These are phyloP conservation scores for Sequoiadendron giganteum DNA, from an alignment of 75 land plant species.

Conservation along the genomic window DNA sequence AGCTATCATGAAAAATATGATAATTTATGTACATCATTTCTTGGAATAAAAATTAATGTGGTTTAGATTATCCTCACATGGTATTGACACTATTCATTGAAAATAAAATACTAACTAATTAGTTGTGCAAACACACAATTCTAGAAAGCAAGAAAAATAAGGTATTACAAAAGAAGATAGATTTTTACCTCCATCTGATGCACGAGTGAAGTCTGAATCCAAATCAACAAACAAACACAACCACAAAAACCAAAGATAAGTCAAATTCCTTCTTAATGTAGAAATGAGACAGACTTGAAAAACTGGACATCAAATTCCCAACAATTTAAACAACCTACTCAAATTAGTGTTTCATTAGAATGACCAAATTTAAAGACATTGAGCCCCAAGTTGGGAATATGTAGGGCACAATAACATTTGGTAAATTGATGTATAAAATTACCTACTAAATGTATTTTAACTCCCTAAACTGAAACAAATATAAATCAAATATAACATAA, in stretches of 20 bases:
- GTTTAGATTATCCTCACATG: not conserved
- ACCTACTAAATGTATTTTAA: no score
- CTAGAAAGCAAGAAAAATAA: not conserved
- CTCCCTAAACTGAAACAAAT: no score
- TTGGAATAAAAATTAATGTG: not conserved
- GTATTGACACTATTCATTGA: not conserved
- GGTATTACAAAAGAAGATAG: not conserved
- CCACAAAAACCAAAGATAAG: not conserved
- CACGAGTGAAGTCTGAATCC: not conserved
- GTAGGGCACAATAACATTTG: not conserved
- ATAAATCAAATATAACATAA: no score
- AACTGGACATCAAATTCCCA: not conserved
- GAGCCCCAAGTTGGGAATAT: not conserved
- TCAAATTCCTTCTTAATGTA: not conserved
- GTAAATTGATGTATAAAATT: no score
- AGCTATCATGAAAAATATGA: not conserved
- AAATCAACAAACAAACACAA: not conserved
- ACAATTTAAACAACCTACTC: not conserved
- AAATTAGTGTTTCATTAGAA: not conserved
- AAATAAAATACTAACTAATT: not conserved
- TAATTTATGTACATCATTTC: not conserved
- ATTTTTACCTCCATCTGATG: slow-evolving; percentile 1
- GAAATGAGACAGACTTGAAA: not conserved
- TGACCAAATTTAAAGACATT: not conserved
- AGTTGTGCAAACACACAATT: not conserved